A percentile compares a stretch with the other conserved stretches of the same genome.
phyloP scores from a whole-genome alignment of 441 rosid species.

The Erysimum cheiri region DNA sequence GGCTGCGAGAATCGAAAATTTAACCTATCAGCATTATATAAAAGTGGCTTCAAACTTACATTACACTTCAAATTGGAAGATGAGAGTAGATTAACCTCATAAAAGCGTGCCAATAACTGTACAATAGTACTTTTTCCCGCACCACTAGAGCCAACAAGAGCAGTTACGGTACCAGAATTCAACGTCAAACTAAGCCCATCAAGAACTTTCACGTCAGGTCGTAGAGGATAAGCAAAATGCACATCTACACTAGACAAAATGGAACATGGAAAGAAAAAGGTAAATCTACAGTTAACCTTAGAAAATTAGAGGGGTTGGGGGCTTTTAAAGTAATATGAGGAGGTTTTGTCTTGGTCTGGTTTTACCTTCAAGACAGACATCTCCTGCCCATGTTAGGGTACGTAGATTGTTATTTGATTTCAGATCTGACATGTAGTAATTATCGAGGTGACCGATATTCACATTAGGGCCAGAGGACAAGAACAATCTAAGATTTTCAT shows the following conservation, averaged over 20 bases:
- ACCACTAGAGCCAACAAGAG: constrained; percentile 95
- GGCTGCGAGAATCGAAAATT: constrained; percentile 64
- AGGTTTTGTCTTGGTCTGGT: constrained; percentile 9
- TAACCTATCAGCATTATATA: constrained; percentile 34
- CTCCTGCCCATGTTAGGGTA: constrained; percentile 77
- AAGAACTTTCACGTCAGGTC: constrained; percentile 80
- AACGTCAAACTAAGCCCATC: constrained; percentile 73
- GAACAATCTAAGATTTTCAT: constrained; percentile 66
- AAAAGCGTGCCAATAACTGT: constrained; percentile 90
- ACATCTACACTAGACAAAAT: constrained; percentile 64
- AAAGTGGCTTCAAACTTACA: constrained; percentile 1
- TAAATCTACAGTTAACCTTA: background rate
- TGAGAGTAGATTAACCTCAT: constrained; percentile 59
- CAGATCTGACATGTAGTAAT: constrained; percentile 74
- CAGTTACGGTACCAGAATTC: constrained; percentile 84
- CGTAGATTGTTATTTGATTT: constrained; percentile 63
- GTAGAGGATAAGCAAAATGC: constrained; percentile 84
- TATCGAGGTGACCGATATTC: constrained; percentile 48
- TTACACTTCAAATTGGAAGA: constrained; percentile 23
- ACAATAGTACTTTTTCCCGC: constrained; percentile 96
- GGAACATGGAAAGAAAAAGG: constrained; percentile 4
- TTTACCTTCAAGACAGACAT: constrained; percentile 81
- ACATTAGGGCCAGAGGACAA: constrained; percentile 56
- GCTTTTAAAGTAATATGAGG: background rate
- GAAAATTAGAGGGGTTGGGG: background rate